These are phyloP conservation scores for Hyphopichia wangnamkhiaoensis DNA, from an alignment of 1,139 yeast genomes.

Conservation along the genomic window DNA sequence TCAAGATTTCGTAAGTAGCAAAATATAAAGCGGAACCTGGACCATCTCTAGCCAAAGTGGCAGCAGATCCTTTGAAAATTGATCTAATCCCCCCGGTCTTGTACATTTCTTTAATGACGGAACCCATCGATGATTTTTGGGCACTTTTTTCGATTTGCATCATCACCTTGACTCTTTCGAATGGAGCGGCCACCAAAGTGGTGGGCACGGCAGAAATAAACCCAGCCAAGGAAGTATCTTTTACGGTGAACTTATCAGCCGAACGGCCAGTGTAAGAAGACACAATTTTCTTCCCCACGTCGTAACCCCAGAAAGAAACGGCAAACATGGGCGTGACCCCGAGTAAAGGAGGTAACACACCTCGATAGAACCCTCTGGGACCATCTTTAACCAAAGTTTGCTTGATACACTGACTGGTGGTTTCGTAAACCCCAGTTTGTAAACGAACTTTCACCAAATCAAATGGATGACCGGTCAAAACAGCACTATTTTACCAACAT, in stretches of 20 bases:
- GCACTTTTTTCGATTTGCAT: conserved; percentile 75
- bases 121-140: conserved; percentile 51
- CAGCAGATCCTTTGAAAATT: conserved; percentile 85
- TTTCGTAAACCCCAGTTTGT: conserved; percentile 69
- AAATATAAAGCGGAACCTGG: conserved; percentile 98
- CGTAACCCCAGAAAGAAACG: conserved; percentile 98
- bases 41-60: conserved; percentile 94
- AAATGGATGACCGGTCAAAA: conserved; percentile 93
- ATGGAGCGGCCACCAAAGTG: conserved; percentile 93
- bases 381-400: conserved; percentile 75
- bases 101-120: conserved; percentile 70
- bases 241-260: conserved; percentile 53
- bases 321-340: conserved; percentile 99
- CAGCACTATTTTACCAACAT: conserved; percentile 52
- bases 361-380: conserved; percentile 76
- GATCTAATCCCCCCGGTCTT: conserved; percentile 82
- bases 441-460: conserved; percentile 90
- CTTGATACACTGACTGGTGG: conserved; percentile 66
- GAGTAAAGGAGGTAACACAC: conserved; percentile 83
- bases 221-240: conserved; percentile 89
- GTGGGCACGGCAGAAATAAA: conserved; percentile 94
- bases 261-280: conserved; percentile 40
- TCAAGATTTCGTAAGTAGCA: conserved; percentile 87
- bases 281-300: conserved; percentile 81
- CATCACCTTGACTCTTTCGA: conserved; percentile 93